Evolutionary conservation across 2,329 filamentous ascomycete genomes (phyloP), one percentile per base, ranked within the genome.

Genomic region (Zymoseptoria brevis): DNA sequence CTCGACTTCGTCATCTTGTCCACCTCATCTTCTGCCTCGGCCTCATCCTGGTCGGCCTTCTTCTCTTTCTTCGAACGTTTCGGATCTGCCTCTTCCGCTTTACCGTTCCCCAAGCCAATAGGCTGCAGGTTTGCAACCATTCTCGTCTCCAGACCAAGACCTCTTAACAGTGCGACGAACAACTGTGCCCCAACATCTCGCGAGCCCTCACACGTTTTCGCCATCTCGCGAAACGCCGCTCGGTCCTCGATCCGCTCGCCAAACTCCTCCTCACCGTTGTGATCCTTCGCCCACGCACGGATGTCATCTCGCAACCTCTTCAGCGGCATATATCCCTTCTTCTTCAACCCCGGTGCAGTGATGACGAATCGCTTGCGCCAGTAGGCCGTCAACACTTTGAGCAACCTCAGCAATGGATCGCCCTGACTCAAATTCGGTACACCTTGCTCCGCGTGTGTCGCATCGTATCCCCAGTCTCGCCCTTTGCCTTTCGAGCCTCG

Each of bases 61-160:
- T 55, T 69, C 57, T 64, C 67, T 51, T 58, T 71, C 62, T 66
- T 73, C 26, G 66, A 26, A 8, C 74, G 73, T 64, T 77, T 81
- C 8, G 78, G 68, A 11, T 84, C 83, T 4, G 88, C 89, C 55
- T 94, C 89, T 73, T 99, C 94, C 9, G 81, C 75, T 72, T 93
- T 95, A 61, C 85, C 95, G 86, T 90, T 97, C 1, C 91, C 91
- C 72, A 95, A 96, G 0, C 94, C 94, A 21, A 90, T 76, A 0
- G 91, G 87, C 70, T 97, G 94, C 49, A 99, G 72, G 69, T 85
- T 96, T 8, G 87, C 86, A 2, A 97, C 85, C 79, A 97, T 82
- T 29, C 93, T 83, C 9, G 90, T 84, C 68, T 96, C 90, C 2
- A 97, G 77, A 0, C 89, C 89, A 9, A 97, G 71, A 0, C 86